These are phyloP conservation scores for Dioszegia hungarica DNA, from an alignment of 768 basidiomycete species.

Conservation along the genomic window DNA sequence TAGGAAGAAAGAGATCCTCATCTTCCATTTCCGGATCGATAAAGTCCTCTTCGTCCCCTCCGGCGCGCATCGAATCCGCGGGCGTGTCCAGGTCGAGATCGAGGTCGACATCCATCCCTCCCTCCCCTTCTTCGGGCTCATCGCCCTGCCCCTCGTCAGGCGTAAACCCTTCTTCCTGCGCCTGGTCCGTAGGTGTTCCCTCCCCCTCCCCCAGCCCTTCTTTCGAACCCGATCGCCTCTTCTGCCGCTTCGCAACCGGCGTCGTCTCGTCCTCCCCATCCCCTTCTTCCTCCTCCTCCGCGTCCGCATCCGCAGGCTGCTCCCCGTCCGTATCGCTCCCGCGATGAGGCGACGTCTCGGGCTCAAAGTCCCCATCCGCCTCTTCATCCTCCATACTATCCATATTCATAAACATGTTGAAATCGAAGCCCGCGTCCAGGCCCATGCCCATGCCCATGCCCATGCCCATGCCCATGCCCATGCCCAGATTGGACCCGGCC, in stretches of 20 bases:
- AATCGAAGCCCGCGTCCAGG: not conserved
- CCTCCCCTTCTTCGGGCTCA: no score
- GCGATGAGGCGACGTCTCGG: slow-evolving; percentile 8
- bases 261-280: slow-evolving; percentile 3
- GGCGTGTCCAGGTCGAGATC: no score
- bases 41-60: slow-evolving; percentile 12
- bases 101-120: no score
- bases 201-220: no score
- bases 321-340: slow-evolving; percentile 5
- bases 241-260: not conserved
- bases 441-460: no score
- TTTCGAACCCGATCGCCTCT: no score
- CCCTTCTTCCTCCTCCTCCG: slow-evolving; percentile 1
- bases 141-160: no score
- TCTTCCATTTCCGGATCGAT: slow-evolving; percentile 15
- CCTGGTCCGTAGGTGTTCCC: no score
- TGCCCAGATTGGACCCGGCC: no score
- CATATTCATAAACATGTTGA: slow-evolving; percentile 12
- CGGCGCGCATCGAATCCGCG: not conserved
- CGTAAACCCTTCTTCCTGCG: no score
- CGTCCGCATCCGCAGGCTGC: not conserved
- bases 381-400: slow-evolving; percentile 10
- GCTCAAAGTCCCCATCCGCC: slow-evolving; percentile 14
- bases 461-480: no score
- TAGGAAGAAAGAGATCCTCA: slow-evolving; percentile 19